Evolutionary conservation across 768 basidiomycete species (phyloP).

Genomic region (Termitomyces sp.): DNA sequence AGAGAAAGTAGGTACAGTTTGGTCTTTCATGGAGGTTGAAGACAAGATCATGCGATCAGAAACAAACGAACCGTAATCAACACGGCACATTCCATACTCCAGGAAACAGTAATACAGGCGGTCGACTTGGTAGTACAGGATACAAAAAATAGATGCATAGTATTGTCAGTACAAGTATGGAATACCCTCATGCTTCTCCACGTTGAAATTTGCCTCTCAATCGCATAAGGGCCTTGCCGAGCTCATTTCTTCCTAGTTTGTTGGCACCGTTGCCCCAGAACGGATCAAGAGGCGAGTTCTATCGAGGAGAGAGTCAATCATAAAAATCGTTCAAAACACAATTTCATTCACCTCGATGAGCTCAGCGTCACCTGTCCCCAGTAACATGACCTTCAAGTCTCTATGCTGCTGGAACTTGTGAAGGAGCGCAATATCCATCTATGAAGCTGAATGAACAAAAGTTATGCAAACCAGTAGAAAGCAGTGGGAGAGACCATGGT

Average conservation of each 20-base stretch:
- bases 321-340: neutral
- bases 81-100: neutral
- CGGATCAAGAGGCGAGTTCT: slow-evolving; percentile 71
- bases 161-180: neutral
- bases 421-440: slow-evolving; percentile 68
- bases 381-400: slow-evolving; percentile 52
- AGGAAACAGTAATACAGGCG: neutral
- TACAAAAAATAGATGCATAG: neutral
- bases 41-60: neutral
- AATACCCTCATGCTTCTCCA: slow-evolving; percentile 16
- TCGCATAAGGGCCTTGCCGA: slow-evolving; percentile 68
- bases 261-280: slow-evolving; percentile 76
- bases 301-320: neutral
- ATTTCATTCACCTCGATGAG: slow-evolving; percentile 57
- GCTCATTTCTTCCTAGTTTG: slow-evolving; percentile 64
- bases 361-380: slow-evolving; percentile 64
- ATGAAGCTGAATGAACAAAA: neutral
- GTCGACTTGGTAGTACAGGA: neutral
- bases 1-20: neutral
- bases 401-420: slow-evolving; percentile 73
- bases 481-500: slow-evolving; percentile 43
- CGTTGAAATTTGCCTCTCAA: slow-evolving; percentile 52
- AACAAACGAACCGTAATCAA: neutral
- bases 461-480: neutral
- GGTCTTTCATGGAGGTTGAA: slow-evolving; percentile 1